phyloP scores from a whole-genome alignment of 2,329 filamentous ascomycete genomes.

The Xylariaceae sp. region DNA sequence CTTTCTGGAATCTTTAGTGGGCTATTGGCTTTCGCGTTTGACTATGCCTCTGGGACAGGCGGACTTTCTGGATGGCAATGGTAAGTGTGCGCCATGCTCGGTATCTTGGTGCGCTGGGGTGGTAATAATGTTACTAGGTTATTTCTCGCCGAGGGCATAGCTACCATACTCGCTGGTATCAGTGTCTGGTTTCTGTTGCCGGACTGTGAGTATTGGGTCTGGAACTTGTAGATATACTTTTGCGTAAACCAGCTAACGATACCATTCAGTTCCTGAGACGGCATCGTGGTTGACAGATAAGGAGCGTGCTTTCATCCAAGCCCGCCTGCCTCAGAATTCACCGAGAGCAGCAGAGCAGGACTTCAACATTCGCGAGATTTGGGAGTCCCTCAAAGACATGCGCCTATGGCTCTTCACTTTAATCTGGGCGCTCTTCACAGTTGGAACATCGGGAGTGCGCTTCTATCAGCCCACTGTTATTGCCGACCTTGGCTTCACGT shows the following conservation, averaged over 20 bases:
- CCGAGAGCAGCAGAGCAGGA: constrained; percentile 39
- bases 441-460: constrained; percentile 41
- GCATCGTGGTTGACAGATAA: constrained; percentile 34
- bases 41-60: constrained; percentile 26
- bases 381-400: constrained; percentile 37
- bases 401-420: constrained; percentile 43
- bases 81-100: constrained; percentile 15
- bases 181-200: constrained; percentile 50
- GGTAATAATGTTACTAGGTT: constrained; percentile 30
- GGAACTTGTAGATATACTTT: no score
- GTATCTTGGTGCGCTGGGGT: not conserved
- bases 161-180: constrained; percentile 44
- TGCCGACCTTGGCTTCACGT: constrained; percentile 41
- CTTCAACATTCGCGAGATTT: constrained; percentile 39
- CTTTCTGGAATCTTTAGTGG: constrained; percentile 31
- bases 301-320: constrained; percentile 43
- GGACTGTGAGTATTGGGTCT: constrained; percentile 40
- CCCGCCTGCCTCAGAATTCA: constrained; percentile 39
- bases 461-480: constrained; percentile 43
- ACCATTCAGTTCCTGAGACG: constrained; percentile 28
- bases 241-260: not conserved
- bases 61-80: constrained; percentile 33
- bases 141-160: constrained; percentile 43
- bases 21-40: constrained; percentile 24
- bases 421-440: constrained; percentile 45